These are phyloP conservation scores for Fusarium stilboides DNA, from an alignment of 2,329 filamentous ascomycete species.

Conservation along the genomic window DNA sequence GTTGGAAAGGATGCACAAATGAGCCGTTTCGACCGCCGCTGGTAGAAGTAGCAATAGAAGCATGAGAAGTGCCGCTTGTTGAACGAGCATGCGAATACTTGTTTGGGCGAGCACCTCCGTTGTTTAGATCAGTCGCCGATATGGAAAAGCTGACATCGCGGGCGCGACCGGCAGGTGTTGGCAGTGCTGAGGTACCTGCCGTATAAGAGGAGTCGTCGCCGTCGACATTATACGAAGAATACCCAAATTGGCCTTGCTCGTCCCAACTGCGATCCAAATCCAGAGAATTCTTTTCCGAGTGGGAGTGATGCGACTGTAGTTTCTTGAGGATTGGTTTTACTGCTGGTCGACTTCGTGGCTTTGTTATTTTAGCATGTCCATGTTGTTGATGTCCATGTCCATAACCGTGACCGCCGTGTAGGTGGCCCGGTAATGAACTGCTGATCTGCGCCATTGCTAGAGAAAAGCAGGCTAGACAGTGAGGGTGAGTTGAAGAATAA, in stretches of 20 bases:
- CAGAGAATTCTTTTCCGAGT: conserved; percentile 74
- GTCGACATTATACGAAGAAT: conserved; percentile 49
- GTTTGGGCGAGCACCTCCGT: conserved; percentile 50
- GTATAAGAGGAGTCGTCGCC: conserved; percentile 48
- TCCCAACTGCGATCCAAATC: conserved; percentile 74
- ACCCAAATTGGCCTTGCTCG: conserved; percentile 62
- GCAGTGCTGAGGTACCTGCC: conserved; percentile 44
- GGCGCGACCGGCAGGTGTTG: conserved; percentile 38
- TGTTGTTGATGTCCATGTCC: conserved; percentile 38
- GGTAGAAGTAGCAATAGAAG: conserved; percentile 68
- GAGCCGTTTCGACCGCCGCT: conserved; percentile 66
- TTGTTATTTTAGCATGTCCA: conserved; percentile 56
- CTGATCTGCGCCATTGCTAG: conserved; percentile 49
- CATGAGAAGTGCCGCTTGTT: conserved; percentile 71
- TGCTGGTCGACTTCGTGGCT: conserved; percentile 63
- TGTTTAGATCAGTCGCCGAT: conserved; percentile 55
- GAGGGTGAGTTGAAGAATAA: conserved; percentile 8
- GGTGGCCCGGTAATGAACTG: conserved; percentile 43
- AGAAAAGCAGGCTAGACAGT: conserved; percentile 18
- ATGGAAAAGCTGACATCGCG: conserved; percentile 65
- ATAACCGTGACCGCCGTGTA: conserved; percentile 42
- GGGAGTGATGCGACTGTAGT: conserved; percentile 61
- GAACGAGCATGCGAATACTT: conserved; percentile 71
- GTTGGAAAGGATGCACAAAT: conserved; percentile 77
- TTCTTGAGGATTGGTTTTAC: conserved; percentile 77